A percentile compares a stretch with the other conserved stretches of the same genome.
phyloP scores from a whole-genome alignment of 78 protist genomes.

The Creolimax fragrantissima region DNA sequence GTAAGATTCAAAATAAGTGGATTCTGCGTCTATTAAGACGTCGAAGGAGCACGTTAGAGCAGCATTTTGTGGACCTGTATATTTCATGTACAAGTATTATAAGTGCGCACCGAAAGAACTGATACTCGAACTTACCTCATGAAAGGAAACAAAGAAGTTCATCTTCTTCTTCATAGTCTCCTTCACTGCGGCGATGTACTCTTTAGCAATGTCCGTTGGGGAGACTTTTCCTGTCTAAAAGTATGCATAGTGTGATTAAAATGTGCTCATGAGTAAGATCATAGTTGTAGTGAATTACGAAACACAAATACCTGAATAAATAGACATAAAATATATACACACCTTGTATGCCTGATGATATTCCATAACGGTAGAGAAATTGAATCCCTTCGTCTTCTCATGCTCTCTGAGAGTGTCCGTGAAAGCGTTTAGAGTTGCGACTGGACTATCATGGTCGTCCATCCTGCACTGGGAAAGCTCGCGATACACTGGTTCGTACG shows the following conservation, averaged over 20 bases:
- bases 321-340: not conserved
- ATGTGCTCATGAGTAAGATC: no score
- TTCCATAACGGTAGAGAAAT: not conserved
- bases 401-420: not conserved
- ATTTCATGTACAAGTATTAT: no score
- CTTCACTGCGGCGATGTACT: not conserved
- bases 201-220: not conserved
- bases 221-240: not conserved
- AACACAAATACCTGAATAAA: no score
- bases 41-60: no score
- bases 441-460: not conserved
- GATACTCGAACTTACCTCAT: not conserved
- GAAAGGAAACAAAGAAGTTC: not conserved
- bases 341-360: not conserved
- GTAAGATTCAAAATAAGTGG: no score
- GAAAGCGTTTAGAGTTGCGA: not conserved
- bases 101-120: no score
- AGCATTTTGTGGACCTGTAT: no score
- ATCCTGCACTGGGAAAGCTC: not conserved
- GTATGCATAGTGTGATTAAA: no score
- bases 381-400: not conserved
- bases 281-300: no score
- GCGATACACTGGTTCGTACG: not conserved
- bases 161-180: not conserved
- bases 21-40: no score